These are phyloP conservation scores for Neurospora tetraspora DNA, from an alignment of 495 filamentous ascomycete species.

Conservation along the genomic window DNA sequence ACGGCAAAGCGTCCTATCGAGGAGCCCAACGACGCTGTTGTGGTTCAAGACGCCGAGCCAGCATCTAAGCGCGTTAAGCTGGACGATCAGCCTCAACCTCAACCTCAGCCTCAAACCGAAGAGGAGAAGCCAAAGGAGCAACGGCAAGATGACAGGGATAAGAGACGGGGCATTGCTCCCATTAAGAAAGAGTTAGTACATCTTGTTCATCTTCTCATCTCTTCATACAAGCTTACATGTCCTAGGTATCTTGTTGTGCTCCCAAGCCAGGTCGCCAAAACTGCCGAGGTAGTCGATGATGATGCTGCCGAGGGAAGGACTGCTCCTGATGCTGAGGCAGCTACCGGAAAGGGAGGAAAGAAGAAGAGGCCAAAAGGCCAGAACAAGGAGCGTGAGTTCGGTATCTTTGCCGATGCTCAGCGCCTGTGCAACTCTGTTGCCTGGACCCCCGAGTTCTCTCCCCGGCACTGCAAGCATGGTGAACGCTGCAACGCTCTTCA, in stretches of 20 bases:
- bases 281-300: slow-evolving; percentile 40
- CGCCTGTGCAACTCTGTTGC: slow-evolving; percentile 65
- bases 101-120: neutral
- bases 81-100: slow-evolving; percentile 15
- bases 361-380: slow-evolving; percentile 60
- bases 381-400: slow-evolving; percentile 80
- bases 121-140: neutral
- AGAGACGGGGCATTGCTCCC: slow-evolving; percentile 54
- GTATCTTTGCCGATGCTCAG: slow-evolving; percentile 64
- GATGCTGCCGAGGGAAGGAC: slow-evolving; percentile 56
- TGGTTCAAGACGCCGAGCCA: slow-evolving; percentile 25
- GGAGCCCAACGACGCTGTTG: slow-evolving; percentile 2
- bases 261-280: slow-evolving; percentile 12
- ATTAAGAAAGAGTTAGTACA: slow-evolving; percentile 72
- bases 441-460: slow-evolving; percentile 64
- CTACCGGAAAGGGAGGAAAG: slow-evolving; percentile 20
- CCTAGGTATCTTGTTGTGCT: slow-evolving; percentile 48
- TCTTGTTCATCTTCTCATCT: neutral
- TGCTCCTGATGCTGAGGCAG: slow-evolving; percentile 34
- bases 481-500: slow-evolving; percentile 72
- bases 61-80: slow-evolving; percentile 52
- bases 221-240: slow-evolving; percentile 10
- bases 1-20: slow-evolving; percentile 11
- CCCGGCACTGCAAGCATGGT: slow-evolving; percentile 59
- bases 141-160: slow-evolving; percentile 31